Conservation (phyloP, 768 basidiomycete genomes). For the Pilatotrama ljubarskyi region DNA sequence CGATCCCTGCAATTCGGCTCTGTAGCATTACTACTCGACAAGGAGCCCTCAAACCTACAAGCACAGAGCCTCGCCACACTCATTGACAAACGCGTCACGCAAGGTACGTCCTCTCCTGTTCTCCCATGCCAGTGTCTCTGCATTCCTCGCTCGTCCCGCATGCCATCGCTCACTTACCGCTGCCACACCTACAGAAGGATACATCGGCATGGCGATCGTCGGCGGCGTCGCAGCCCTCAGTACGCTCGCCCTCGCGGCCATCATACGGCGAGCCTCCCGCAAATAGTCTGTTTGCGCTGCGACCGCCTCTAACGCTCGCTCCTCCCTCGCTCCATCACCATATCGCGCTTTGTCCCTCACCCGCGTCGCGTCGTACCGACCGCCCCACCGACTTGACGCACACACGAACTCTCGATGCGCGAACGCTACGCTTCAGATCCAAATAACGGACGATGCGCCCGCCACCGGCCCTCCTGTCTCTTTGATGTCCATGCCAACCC, state of each 20-base stretch:
- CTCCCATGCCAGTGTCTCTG: background rate
- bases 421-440: too few species aligned
- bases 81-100: constrained; percentile 82
- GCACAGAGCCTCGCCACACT: constrained; percentile 82
- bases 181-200: constrained; percentile 67
- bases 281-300: constrained; percentile 30
- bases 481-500: background rate
- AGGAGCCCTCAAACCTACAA: constrained; percentile 93
- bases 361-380: too few species aligned
- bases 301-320: constrained; percentile 7
- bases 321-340: background rate
- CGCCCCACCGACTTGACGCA: background rate
- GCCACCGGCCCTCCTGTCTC: background rate
- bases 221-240: constrained; percentile 89
- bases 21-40: constrained; percentile 80
- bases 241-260: constrained; percentile 67
- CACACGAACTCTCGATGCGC: background rate
- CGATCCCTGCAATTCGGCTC: background rate
- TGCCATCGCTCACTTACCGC: background rate
- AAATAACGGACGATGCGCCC: background rate
- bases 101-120: constrained; percentile 51
- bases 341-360: background rate
- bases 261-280: constrained; percentile 81
- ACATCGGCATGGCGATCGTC: constrained; percentile 95
- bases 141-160: background rate